These are phyloP conservation scores for Pilaira anomala DNA, from an alignment of 192 early-diverging fungal species.

Conservation along the genomic window DNA sequence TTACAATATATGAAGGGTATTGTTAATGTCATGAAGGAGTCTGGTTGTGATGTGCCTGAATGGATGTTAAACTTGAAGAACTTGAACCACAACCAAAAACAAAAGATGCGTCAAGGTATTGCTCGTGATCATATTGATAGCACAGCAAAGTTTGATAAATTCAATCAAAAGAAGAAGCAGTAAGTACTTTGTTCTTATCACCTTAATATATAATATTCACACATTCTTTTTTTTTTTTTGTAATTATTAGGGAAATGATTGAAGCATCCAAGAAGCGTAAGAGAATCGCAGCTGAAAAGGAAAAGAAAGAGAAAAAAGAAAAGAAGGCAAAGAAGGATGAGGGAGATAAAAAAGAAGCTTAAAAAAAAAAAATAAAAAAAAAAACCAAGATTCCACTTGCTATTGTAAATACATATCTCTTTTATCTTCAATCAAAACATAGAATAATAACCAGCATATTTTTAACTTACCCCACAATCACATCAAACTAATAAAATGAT, in stretches of 20 bases:
- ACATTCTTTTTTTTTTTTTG: background rate
- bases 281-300: conserved; percentile 2
- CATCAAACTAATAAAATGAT: no score
- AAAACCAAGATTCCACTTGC: no score
- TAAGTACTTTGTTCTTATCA: conserved; percentile 30
- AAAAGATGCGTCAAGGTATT: conserved; percentile 72
- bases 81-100: conserved; percentile 61
- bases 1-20: conserved; percentile 84
- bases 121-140: conserved; percentile 76
- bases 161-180: conserved; percentile 65
- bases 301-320: conserved; percentile 5
- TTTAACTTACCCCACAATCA: no score
- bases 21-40: conserved; percentile 95
- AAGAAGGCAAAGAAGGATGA: conserved; percentile 6
- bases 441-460: no score
- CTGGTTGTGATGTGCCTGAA: conserved; percentile 93
- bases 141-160: conserved; percentile 70
- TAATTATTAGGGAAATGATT: conserved; percentile 32
- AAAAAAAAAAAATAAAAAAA: background rate
- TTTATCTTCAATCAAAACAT: no score
- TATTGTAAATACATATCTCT: no score
- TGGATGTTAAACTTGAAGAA: conserved; percentile 95
- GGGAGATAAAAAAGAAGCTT: background rate
- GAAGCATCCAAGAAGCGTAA: conserved; percentile 41
- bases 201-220: background rate